Conservation (phyloP, 2,329 filamentous ascomycete genomes). For the Cadophora luteo-olivacea region DNA sequence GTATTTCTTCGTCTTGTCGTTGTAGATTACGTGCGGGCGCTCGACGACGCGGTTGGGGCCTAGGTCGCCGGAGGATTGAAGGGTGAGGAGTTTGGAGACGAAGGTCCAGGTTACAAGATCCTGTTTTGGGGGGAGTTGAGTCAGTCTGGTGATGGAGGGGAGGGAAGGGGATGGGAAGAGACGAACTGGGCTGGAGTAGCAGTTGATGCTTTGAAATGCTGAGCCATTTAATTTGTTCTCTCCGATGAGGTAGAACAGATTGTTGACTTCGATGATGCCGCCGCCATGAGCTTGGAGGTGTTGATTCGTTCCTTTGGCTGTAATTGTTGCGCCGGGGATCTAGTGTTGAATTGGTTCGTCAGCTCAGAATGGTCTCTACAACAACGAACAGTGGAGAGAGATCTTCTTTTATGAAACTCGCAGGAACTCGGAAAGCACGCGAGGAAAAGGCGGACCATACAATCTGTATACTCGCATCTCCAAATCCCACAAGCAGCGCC, state of each 20-base stretch:
- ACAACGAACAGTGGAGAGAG: too few relatives aligned
- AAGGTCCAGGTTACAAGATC: constrained; percentile 70
- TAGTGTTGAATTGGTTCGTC: too few relatives aligned
- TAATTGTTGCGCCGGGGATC: constrained; percentile 43
- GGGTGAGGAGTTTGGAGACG: constrained; percentile 63
- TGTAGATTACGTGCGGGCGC: constrained; percentile 72
- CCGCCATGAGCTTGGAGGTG: constrained; percentile 72
- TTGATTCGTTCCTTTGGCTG: constrained; percentile 47
- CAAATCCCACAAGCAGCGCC: not conserved
- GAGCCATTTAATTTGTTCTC: constrained; percentile 72
- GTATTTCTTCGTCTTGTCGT: constrained; percentile 66
- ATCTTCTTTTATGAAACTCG: too few relatives aligned
- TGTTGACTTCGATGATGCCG: constrained; percentile 64
- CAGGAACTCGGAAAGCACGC: too few relatives aligned
- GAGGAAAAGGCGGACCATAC: too few relatives aligned
- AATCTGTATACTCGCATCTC: constrained; percentile 7
- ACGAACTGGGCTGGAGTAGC: constrained; percentile 61
- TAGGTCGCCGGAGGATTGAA: constrained; percentile 59
- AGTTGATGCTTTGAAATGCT: constrained; percentile 69
- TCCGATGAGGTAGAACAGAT: constrained; percentile 70
- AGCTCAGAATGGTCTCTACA: too few relatives aligned
- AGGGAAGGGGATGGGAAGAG: not conserved
- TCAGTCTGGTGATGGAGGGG: not conserved
- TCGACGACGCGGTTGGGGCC: constrained; percentile 69
- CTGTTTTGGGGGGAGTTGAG: too few relatives aligned